Evolutionary conservation across 495 filamentous ascomycete species (phyloP).

Genomic region (Apiosordaria backusii): DNA sequence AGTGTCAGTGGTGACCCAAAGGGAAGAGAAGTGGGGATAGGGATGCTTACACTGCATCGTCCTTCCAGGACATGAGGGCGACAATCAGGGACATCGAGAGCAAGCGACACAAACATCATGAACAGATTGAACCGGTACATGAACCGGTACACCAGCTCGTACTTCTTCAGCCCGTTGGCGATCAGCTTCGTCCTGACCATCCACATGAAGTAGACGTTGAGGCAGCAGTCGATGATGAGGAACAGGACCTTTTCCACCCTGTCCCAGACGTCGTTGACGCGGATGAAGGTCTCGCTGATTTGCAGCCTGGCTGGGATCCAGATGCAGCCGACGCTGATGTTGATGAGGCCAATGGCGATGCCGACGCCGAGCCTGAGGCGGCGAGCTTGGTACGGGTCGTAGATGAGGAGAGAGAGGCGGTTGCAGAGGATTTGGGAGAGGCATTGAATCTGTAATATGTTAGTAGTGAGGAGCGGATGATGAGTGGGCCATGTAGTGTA

Average conservation of each 20-base stretch:
- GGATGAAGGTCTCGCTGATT: conserved; percentile 28
- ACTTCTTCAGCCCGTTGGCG: conserved; percentile 47
- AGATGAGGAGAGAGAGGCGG: conserved; percentile 42
- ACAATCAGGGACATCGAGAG: conserved; percentile 46
- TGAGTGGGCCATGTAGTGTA: no score
- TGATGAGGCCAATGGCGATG: conserved; percentile 41
- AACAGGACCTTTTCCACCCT: conserved; percentile 47
- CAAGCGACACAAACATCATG: conserved; percentile 48
- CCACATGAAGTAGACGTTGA: conserved; percentile 50
- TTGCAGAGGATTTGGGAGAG: conserved; percentile 51
- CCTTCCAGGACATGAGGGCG: conserved; percentile 29
- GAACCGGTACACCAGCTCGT: conserved; percentile 45
- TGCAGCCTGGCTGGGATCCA: conserved; percentile 48
- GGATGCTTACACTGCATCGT: conserved; percentile 27
- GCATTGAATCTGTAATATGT: conserved; percentile 34
- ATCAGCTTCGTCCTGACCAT: conserved; percentile 46
- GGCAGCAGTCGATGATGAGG: conserved; percentile 41
- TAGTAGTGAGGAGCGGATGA: not conserved
- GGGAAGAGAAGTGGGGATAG: not conserved
- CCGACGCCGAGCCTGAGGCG: conserved; percentile 37
- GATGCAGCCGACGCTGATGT: conserved; percentile 49
- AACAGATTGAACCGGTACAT: conserved; percentile 51
- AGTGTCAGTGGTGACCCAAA: no score
- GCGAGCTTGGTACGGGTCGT: conserved; percentile 27
- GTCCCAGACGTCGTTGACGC: conserved; percentile 50